Conservation (phyloP, 2,329 filamentous ascomycete genomes). For the Colletotrichum paranaense region DNA sequence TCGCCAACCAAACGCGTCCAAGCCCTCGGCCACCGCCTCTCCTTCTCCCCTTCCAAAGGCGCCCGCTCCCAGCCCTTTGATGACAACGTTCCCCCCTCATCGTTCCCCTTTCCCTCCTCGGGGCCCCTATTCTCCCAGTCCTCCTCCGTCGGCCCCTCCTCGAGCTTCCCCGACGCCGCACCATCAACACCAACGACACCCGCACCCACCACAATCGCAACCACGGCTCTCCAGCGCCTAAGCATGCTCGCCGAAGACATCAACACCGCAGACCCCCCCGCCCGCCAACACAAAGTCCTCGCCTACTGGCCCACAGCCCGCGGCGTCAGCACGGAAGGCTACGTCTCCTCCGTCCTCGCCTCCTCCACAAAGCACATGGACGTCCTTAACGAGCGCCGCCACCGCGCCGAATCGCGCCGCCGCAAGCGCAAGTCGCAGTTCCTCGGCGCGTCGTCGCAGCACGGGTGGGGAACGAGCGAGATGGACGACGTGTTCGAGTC, state of each 20-base stretch:
- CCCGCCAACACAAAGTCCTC: slow-evolving; percentile 42
- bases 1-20: slow-evolving; percentile 21
- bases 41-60: slow-evolving; percentile 20
- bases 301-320: slow-evolving; percentile 53
- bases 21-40: slow-evolving; percentile 6
- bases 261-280: neutral
- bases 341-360: slow-evolving; percentile 51
- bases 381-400: slow-evolving; percentile 46
- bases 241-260: slow-evolving; percentile 32
- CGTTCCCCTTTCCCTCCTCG: slow-evolving; percentile 5
- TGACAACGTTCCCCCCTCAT: neutral
- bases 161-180: neutral
- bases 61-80: neutral
- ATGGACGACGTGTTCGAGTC: neutral
- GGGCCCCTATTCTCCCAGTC: slow-evolving; percentile 7
- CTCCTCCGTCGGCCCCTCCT: neutral
- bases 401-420: slow-evolving; percentile 43
- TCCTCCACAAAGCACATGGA: slow-evolving; percentile 50
- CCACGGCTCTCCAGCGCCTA: slow-evolving; percentile 33
- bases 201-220: neutral
- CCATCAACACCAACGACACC: no score
- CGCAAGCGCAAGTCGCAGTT: slow-evolving; percentile 29
- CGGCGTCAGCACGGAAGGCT: slow-evolving; percentile 47
- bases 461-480: slow-evolving; percentile 24
- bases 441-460: slow-evolving; percentile 18